Evolutionary conservation across 2,329 filamentous ascomycete genomes (phyloP), one percentile per base, ranked within the genome.

Genomic region (Cordyceps fumosorosea): DNA sequence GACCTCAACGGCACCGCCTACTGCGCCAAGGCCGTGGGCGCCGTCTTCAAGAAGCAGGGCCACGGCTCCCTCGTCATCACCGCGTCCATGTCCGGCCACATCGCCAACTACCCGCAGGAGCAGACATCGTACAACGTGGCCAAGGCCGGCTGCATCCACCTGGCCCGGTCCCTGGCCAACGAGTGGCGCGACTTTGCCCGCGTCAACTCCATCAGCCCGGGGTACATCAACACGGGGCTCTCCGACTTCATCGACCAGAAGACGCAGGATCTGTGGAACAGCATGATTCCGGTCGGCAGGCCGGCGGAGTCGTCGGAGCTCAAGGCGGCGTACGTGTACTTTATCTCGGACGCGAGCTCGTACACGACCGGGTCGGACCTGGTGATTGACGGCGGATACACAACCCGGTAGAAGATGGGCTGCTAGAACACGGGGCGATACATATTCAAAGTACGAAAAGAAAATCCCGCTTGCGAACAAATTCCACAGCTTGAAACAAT

Each of bases 241-340:
- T 86, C 85, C 34, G 80, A 82, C 69, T 89, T 89, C 65, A 79
- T 87, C n/a, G 80, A 84, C 8, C 65, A 79, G 26, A 84, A 89
- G 71, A 89, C 84, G 14, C 89, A 91, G 78, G 80, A 85, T 60
- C 81, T 90, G 65, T 91, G 89, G 89, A 81, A 82, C 70, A 82
- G 83, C 70, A 90, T 90, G 81, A 91, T 89, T 58, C 88, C 88
- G 53, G 85, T 91, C 82, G 87, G 82, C 45, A 78, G 89, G 67
- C 84, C 90, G 69, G 89, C 87, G 5, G 76, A 84, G 59, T 78
- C 84, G 1, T 84, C 87, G 68, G 89, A 92, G 78, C 77, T 91
- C 67, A 90, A 90, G 77, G 88, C 87, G 8, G 88, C 87, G n/a
- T 93, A 89, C 72, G 79, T 93, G 57, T 93, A 91, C 75, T 80